Percentiles rank a stretch among this genome's conserved stretches.
These are phyloP conservation scores for Fonsecaea monophora DNA, from an alignment of 2,329 filamentous ascomycete species.

Conservation along the genomic window DNA sequence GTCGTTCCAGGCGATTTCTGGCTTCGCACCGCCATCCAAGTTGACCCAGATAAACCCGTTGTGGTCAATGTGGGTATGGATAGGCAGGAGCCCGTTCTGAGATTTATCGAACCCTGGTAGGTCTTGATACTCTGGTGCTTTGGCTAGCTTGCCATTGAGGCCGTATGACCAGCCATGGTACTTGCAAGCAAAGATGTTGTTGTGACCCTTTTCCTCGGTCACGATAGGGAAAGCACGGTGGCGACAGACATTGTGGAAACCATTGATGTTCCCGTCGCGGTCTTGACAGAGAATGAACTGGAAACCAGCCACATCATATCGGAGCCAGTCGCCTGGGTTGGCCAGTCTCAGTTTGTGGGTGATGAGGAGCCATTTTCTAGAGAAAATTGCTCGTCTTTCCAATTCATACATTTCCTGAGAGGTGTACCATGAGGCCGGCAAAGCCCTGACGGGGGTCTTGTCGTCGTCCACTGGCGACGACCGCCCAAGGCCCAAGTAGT, in stretches of 20 bases:
- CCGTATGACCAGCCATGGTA: slow-evolving; percentile 71
- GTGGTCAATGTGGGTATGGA: slow-evolving; percentile 35
- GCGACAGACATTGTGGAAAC: slow-evolving; percentile 68
- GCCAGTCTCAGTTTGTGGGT: slow-evolving; percentile 54
- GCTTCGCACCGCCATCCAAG: slow-evolving; percentile 27
- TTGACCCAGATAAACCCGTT: slow-evolving; percentile 38
- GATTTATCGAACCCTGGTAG: slow-evolving; percentile 63
- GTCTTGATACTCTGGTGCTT: slow-evolving; percentile 65
- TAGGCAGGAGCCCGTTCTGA: slow-evolving; percentile 60
- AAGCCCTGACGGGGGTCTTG: slow-evolving; percentile 23
- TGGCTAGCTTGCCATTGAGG: slow-evolving; percentile 63
- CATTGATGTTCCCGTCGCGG: slow-evolving; percentile 60
- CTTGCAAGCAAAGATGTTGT: slow-evolving; percentile 61
- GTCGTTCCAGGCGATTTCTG: slow-evolving; percentile 59
- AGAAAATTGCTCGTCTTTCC: slow-evolving; percentile 58
- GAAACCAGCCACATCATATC: slow-evolving; percentile 53
- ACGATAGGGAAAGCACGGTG: slow-evolving; percentile 66
- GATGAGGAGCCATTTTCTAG: slow-evolving; percentile 57
- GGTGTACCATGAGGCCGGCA: slow-evolving; percentile 62
- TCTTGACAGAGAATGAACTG: slow-evolving; percentile 62
- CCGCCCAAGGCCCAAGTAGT: slow-evolving; percentile 14
- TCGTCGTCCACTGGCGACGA: slow-evolving; percentile 13
- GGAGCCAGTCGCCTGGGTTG: slow-evolving; percentile 54
- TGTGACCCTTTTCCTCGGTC: slow-evolving; percentile 37
- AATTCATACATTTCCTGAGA: slow-evolving; percentile 58